Percentiles rank a stretch among this genome's conserved stretches.
These are phyloP conservation scores for Aquanectria penicillioides DNA, from an alignment of 2,329 filamentous ascomycete genomes.

Conservation along the genomic window DNA sequence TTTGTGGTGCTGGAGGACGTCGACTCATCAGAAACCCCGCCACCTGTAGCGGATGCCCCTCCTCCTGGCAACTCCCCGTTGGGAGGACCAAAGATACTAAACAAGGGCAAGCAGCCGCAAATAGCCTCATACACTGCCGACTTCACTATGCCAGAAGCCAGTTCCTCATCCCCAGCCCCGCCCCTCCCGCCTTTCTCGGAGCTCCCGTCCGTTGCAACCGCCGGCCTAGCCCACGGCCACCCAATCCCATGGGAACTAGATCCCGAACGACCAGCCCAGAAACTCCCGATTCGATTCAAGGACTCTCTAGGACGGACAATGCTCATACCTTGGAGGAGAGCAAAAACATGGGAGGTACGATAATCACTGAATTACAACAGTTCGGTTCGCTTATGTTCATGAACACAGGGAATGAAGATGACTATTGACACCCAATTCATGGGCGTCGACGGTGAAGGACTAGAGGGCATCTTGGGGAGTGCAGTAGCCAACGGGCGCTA, in stretches of 20 bases:
- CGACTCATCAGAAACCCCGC: not conserved
- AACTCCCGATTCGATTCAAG: slow-evolving; percentile 19
- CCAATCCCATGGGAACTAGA: slow-evolving; percentile 28
- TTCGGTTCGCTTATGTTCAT: not conserved
- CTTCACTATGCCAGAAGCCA: not conserved
- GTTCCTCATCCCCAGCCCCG: slow-evolving; percentile 13
- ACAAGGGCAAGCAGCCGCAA: slow-evolving; percentile 13
- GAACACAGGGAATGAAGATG: slow-evolving; percentile 27
- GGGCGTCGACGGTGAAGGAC: slow-evolving; percentile 1
- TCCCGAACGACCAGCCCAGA: slow-evolving; percentile 23
- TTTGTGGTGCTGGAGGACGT: not conserved
- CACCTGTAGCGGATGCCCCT: not conserved
- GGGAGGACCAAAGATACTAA: not conserved
- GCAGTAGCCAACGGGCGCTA: slow-evolving; percentile 19
- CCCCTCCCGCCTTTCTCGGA: not conserved
- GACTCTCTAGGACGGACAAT: slow-evolving; percentile 18
- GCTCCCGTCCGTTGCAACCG: slow-evolving; percentile 1
- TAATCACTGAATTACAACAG: not conserved
- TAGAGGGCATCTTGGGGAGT: not conserved
- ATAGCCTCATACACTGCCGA: not conserved
- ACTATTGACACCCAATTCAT: slow-evolving; percentile 22
- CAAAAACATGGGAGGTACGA: slow-evolving; percentile 29
- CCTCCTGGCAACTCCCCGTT: not conserved
- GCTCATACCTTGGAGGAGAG: slow-evolving; percentile 25
- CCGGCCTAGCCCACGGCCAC: slow-evolving; percentile 11